Percentiles rank a stretch among this genome's conserved stretches.
These are phyloP conservation scores for Colletotrichum magnum DNA, from an alignment of 2,329 filamentous ascomycete genomes.

Conservation along the genomic window DNA sequence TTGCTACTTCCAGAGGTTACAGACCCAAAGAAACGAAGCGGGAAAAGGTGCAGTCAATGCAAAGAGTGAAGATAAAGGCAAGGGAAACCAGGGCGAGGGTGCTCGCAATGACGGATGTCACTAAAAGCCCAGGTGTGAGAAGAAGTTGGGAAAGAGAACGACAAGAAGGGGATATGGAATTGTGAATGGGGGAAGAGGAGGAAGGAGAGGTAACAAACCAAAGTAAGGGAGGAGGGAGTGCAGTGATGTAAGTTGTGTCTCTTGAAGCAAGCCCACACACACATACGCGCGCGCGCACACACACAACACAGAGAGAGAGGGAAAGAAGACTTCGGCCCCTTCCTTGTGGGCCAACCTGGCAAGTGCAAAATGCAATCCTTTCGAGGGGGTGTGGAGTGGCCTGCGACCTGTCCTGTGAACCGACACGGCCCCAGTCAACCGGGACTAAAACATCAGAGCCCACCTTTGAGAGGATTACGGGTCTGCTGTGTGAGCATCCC, in stretches of 20 bases:
- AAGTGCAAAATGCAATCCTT: background rate
- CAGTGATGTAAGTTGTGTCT: too few relatives aligned
- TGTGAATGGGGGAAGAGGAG: constrained; percentile 31
- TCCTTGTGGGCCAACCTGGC: too few relatives aligned
- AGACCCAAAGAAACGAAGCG: constrained; percentile 1
- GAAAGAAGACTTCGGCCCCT: too few relatives aligned
- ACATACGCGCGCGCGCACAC: too few relatives aligned
- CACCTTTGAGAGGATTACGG: constrained; percentile 11
- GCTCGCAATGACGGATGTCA: constrained; percentile 12
- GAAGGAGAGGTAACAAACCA: background rate
- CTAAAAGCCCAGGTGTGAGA: background rate
- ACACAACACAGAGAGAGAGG: too few relatives aligned
- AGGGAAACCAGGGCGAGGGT: background rate
- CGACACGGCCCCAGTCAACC: constrained; percentile 16
- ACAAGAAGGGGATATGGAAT: background rate
- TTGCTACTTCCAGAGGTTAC: constrained; percentile 14
- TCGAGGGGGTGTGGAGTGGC: constrained; percentile 20
- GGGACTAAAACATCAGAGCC: constrained; percentile 28
- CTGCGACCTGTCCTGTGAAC: background rate
- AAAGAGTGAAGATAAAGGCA: constrained; percentile 12
- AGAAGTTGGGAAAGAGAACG: background rate
- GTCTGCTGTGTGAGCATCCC: constrained; percentile 17
- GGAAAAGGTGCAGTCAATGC: constrained; percentile 36
- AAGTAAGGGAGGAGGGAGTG: too few relatives aligned
- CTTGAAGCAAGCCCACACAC: too few relatives aligned